phyloP scores from a whole-genome alignment of 495 filamentous ascomycete genomes.

The Pseudomonodictys pantanalensis region DNA sequence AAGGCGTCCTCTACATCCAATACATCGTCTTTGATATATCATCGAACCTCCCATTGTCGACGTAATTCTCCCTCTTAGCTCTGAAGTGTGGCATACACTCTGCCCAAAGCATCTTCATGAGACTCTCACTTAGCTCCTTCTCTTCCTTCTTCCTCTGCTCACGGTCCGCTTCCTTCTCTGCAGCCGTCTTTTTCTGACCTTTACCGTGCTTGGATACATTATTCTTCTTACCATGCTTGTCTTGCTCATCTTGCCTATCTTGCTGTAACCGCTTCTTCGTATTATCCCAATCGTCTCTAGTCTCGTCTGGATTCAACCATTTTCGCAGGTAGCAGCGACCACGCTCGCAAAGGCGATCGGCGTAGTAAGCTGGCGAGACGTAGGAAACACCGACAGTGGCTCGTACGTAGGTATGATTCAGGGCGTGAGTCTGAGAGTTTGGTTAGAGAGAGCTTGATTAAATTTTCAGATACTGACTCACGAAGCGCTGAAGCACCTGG shows the following conservation, averaged over 20 bases:
- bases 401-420: no score
- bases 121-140: not conserved
- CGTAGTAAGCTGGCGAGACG: constrained; percentile 37
- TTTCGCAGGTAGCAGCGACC: constrained; percentile 33
- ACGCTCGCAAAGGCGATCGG: constrained; percentile 39
- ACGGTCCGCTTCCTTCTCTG: not conserved
- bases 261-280: not conserved
- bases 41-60: no score
- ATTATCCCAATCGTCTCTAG: not conserved
- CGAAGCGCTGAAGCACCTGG: not conserved
- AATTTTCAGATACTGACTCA: no score
- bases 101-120: not conserved
- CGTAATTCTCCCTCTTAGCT: no score
- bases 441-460: no score
- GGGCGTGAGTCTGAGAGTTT: no score
- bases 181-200: not conserved
- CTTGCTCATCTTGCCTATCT: not conserved
- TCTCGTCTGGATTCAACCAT: not conserved
- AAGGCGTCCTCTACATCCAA: no score
- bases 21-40: no score
- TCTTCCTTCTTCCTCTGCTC: not conserved
- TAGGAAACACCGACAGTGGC: constrained; percentile 36
- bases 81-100: no score
- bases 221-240: not conserved
- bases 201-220: not conserved